phyloP scores from a whole-genome alignment of 805 yeast genomes.

The Saturnispora serradocipensis region DNA sequence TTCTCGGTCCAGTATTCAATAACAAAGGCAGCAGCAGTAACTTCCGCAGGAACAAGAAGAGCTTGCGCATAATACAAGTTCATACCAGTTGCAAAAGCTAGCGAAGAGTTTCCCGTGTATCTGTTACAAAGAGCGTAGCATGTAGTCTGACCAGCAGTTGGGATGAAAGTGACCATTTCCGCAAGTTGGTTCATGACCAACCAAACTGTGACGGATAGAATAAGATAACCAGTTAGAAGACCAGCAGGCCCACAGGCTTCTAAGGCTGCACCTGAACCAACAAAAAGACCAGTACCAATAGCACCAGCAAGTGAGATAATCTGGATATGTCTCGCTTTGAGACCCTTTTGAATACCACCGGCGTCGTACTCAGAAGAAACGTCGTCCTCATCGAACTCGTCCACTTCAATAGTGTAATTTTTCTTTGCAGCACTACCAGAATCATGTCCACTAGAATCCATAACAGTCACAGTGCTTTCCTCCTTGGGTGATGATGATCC shows the following conservation, averaged over 20 bases:
- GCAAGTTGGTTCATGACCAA: slow-evolving; percentile 57
- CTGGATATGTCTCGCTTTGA: slow-evolving; percentile 44
- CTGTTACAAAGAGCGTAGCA: slow-evolving; percentile 21
- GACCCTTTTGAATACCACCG: slow-evolving; percentile 29
- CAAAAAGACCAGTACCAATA: slow-evolving; percentile 54
- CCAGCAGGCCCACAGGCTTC: slow-evolving; percentile 26
- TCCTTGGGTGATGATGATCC: not conserved
- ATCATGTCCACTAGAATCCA: not conserved
- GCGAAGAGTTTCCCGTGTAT: slow-evolving; percentile 22
- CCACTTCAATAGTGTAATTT: slow-evolving; percentile 5
- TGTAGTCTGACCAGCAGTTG: slow-evolving; percentile 44
- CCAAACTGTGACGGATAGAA: slow-evolving; percentile 55
- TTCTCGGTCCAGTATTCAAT: slow-evolving; percentile 45
- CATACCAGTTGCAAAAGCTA: slow-evolving; percentile 29
- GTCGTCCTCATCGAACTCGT: slow-evolving; percentile 3
- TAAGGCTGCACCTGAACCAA: slow-evolving; percentile 41
- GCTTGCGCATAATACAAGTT: slow-evolving; percentile 29
- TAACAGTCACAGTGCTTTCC: not conserved
- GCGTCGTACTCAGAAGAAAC: not conserved
- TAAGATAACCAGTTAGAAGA: slow-evolving; percentile 49
- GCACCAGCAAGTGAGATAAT: slow-evolving; percentile 67
- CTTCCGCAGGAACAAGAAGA: slow-evolving; percentile 35
- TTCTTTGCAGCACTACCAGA: not conserved
- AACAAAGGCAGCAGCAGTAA: slow-evolving; percentile 54
- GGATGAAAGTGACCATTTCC: slow-evolving; percentile 55